Conservation (phyloP, 208 protist genomes). For the Naegleria gruberi region DNA sequence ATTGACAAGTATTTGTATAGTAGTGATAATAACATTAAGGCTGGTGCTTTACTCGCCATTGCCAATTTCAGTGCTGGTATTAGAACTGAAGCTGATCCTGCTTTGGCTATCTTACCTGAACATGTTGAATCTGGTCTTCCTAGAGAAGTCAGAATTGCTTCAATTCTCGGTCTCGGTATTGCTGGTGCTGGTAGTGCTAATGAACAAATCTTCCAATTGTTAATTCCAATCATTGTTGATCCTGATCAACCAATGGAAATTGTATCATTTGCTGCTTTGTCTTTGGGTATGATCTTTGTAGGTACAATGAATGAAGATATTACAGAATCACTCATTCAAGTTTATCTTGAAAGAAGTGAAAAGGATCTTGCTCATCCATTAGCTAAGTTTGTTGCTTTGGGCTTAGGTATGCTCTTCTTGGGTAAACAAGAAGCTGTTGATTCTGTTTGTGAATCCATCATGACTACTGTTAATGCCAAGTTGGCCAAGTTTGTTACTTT, state of each 20-base stretch:
- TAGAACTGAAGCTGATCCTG: constrained; percentile 45
- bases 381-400: constrained; percentile 80
- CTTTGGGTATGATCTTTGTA: constrained; percentile 91
- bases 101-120: not conserved
- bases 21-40: constrained; percentile 86
- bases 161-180: constrained; percentile 69
- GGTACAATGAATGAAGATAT: constrained; percentile 89
- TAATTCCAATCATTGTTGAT: constrained; percentile 85
- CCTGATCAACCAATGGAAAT: constrained; percentile 76
- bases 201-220: constrained; percentile 84
- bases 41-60: constrained; percentile 86
- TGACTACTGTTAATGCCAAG: constrained; percentile 56
- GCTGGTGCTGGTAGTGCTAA: constrained; percentile 88
- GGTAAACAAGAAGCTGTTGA: constrained; percentile 80
- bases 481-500: constrained; percentile 77
- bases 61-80: constrained; percentile 58
- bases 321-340: constrained; percentile 75
- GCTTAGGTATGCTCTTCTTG: constrained; percentile 88
- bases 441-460: constrained; percentile 76
- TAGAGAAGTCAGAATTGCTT: not conserved
- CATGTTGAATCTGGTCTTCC: not conserved
- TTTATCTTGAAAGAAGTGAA: constrained; percentile 66
- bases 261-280: constrained; percentile 78
- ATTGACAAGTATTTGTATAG: constrained; percentile 91
- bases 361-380: constrained; percentile 53